Conservation (phyloP, 2,329 filamentous ascomycete genomes). For the Ophiostoma sp. region DNA sequence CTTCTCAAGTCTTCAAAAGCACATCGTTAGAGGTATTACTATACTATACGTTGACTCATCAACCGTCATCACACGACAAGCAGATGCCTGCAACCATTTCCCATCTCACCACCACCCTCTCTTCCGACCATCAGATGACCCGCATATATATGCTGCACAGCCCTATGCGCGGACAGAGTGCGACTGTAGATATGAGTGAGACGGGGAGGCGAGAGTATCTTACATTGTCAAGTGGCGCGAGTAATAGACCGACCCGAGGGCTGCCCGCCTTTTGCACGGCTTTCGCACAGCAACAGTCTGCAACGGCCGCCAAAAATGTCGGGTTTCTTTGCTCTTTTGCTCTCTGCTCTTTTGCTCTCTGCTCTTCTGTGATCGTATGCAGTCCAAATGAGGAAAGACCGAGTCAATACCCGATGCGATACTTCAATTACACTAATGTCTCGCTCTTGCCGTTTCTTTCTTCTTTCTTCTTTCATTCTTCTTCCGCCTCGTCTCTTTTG, state of each 20-base stretch:
- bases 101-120: neutral
- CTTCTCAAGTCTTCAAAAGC: too few species aligned
- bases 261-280: neutral
- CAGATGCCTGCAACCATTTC: neutral
- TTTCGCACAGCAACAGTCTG: neutral
- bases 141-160: constrained; percentile 5
- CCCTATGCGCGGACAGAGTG: neutral
- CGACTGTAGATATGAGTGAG: neutral
- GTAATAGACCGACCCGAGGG: too few species aligned
- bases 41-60: too few species aligned
- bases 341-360: neutral
- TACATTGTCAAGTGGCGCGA: too few species aligned
- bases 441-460: neutral
- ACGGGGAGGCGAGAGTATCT: neutral
- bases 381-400: neutral
- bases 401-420: neutral
- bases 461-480: neutral
- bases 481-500: neutral
- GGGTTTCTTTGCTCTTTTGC: neutral
- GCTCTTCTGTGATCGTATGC: neutral
- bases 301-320: neutral
- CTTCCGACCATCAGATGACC: neutral
- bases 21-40: too few species aligned
- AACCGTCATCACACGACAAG: neutral
- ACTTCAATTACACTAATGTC: neutral